Base-by-base conservation (phyloP, 2,329 filamentous ascomycete genomes). In the Venturia pyrina region DNA sequence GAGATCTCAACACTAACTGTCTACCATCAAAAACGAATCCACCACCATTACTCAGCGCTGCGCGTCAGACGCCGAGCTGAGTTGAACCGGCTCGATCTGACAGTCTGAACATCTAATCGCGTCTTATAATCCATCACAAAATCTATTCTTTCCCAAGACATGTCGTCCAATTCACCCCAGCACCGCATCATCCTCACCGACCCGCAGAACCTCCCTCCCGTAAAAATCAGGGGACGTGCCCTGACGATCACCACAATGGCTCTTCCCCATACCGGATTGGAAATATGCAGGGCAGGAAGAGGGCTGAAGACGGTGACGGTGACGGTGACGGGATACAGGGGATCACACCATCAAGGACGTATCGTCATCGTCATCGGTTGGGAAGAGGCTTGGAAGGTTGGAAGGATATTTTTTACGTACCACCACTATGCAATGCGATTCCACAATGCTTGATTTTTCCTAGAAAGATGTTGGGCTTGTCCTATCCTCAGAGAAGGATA, bases 131-230 rank as follows among this genome's bases (percentile, higher is more conserved):
- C 28, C 28, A 28, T 28, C 28, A 28, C 28, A 28, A 28, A 28
- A 28, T 28, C 28, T 28, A 59, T 59, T 56, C 53, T 59, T 19
- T 11, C 53, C 17, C 4, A 21, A 1, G 53, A 59, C 53, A 59
- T 59, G 53, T 59, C 53, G 53, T 59, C 53, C 32, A 59, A 59
- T 32, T n/a, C 28, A 59, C 32, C 53, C 53, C 28, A 59, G 32
- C 53, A 19, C 21, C 7, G 11, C 48, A 15, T 6, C 28, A 57
- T 8, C 32, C 53, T n/a, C 53, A 17, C 28, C 8, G n/a, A 34
- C 28, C 32, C 53, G 53, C 53, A 57, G 53, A 57, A 57, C 53
- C 53, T 57, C 53, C 53, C 53, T 32, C 19, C 37, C 37, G 37
- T 40, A 2, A 40, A 40, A 5, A 40, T 24, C 5, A 50, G 46